Evolutionary conservation across 345 rosid species (phyloP).

Genomic region (Anastatica hierochuntica): DNA sequence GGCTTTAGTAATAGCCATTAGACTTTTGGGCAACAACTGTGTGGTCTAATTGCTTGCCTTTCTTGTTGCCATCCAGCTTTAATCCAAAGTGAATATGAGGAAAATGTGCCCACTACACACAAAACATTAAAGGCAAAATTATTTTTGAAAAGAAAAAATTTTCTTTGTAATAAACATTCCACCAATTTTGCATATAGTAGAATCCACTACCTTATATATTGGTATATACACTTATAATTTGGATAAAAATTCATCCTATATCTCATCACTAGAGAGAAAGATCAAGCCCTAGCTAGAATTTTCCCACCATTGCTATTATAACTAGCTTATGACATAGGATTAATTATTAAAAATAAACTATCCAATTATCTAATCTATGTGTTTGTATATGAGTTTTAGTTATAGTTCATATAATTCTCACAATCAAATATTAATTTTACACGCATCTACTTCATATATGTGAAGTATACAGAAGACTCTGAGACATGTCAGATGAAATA

Average conservation of each 20-base stretch:
- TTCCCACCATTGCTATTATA: background rate
- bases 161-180: slow-evolving; percentile 6
- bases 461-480: too few species aligned
- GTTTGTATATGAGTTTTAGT: background rate
- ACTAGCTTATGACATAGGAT: background rate
- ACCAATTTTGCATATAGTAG: slow-evolving; percentile 21
- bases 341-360: background rate
- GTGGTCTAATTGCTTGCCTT: slow-evolving; percentile 52
- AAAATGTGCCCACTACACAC: slow-evolving; percentile 84
- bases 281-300: slow-evolving; percentile 19
- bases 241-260: background rate
- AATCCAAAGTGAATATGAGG: slow-evolving; percentile 90
- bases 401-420: too few species aligned
- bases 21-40: slow-evolving; percentile 52
- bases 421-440: too few species aligned
- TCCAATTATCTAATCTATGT: background rate
- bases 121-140: too few species aligned
- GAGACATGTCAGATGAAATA: too few species aligned
- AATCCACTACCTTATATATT: slow-evolving; percentile 21
- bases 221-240: slow-evolving; percentile 11
- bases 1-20: slow-evolving; percentile 50
- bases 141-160: too few species aligned
- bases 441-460: too few species aligned
- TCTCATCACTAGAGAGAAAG: background rate
- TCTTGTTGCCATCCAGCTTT: slow-evolving; percentile 73